Conservation (phyloP, 257 asterid genomes). For the Jasminum sambac region DNA sequence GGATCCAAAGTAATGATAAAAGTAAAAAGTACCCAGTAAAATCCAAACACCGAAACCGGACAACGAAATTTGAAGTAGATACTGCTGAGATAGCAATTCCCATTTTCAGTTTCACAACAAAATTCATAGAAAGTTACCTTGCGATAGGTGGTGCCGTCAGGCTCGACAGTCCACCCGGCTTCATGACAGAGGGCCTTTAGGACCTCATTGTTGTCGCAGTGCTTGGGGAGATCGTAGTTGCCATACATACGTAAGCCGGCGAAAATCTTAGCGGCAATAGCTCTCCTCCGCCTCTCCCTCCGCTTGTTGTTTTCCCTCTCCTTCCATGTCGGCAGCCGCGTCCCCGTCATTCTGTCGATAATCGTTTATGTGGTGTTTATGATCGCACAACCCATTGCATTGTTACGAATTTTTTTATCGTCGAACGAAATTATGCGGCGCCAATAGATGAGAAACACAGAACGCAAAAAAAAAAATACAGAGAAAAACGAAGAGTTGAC, state of each 20-base stretch:
- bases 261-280: conserved; percentile 68
- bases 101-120: too few species aligned
- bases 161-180: conserved; percentile 76
- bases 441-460: background rate
- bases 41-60: too few species aligned
- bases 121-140: conserved; percentile 34
- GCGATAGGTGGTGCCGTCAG: conserved; percentile 75
- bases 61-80: too few species aligned
- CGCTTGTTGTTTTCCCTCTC: conserved; percentile 82
- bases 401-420: background rate
- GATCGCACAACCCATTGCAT: background rate
- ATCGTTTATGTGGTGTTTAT: conserved; percentile 27
- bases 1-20: background rate
- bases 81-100: too few species aligned
- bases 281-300: conserved; percentile 71
- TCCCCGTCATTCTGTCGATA: conserved; percentile 30
- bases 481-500: background rate
- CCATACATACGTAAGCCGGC: conserved; percentile 71
- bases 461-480: background rate
- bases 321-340: conserved; percentile 73
- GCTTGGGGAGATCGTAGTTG: conserved; percentile 63
- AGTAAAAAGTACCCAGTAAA: background rate
- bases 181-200: conserved; percentile 74
- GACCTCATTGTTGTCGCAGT: conserved; percentile 76
- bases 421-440: background rate